phyloP scores from a whole-genome alignment of 2,329 filamentous ascomycete genomes.

The Xylogone sp. region DNA sequence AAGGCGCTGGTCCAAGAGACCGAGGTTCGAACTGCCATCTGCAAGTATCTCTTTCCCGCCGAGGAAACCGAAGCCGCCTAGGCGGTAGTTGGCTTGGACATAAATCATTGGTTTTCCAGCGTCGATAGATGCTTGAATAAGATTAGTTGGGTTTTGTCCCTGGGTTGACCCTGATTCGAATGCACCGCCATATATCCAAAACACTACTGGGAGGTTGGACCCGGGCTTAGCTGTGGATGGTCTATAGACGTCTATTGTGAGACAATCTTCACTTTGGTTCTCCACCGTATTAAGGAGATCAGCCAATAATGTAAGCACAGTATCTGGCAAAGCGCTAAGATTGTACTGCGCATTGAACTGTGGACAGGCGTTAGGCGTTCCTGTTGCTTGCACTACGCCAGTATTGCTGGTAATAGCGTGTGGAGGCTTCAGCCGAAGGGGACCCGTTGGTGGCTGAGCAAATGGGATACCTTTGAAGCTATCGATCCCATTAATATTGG shows the following conservation, averaged over 20 bases:
- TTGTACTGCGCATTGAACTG: conserved; percentile 51
- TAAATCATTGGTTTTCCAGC: conserved; percentile 49
- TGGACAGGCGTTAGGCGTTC: conserved; percentile 45
- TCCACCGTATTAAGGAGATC: conserved; percentile 54
- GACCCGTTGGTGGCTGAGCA: conserved; percentile 61
- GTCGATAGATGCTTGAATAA: conserved; percentile 42
- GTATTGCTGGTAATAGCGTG: conserved; percentile 56
- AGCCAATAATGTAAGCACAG: conserved; percentile 49
- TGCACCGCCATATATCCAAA: conserved; percentile 69
- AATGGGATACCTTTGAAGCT: conserved; percentile 69
- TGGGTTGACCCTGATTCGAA: conserved; percentile 51
- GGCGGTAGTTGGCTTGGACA: conserved; percentile 25
- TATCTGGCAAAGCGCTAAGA: conserved; percentile 21
- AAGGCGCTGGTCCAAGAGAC: conserved; percentile 55
- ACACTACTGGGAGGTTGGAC: conserved; percentile 61
- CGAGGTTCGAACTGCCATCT: conserved; percentile 63
- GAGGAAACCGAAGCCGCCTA: conserved; percentile 24
- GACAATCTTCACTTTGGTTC: conserved; percentile 59
- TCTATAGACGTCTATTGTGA: conserved; percentile 48
- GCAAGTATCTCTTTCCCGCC: conserved; percentile 57
- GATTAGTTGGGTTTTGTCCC: conserved; percentile 48
- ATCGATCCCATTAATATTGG: conserved; percentile 4
- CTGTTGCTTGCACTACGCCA: conserved; percentile 33
- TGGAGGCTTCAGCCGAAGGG: conserved; percentile 63
- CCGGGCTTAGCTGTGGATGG: conserved; percentile 50